Base-by-base conservation (phyloP, 176 grass and related monocot species). In the Panicum miliaceum region DNA sequence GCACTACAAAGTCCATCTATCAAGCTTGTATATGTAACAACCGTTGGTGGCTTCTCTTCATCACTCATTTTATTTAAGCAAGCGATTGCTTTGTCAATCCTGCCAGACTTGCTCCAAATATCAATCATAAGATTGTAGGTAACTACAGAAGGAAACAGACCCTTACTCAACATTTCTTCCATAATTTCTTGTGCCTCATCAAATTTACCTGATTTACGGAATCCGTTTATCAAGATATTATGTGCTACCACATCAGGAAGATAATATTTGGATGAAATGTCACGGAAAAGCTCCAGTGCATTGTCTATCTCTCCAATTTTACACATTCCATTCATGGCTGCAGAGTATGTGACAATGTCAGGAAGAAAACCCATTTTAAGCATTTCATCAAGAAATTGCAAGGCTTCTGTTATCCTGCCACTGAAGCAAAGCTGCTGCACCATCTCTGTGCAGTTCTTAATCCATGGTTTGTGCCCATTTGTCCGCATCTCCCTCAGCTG, bases 61-160 rank as follows among this genome's bases (percentile, higher is more conserved):
- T 78, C 79, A 76, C 68, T 74, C 92, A 98, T 98, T 83, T 85
- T 93, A 71, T 85, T 51, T 71, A 98, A 90, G 62, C 75, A 95
- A 79, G 27, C 64, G 51, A 90, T 73, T 27, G 90, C 91, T 78
- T 91, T 93, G 36, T 91, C 85, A 71, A 92, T 84, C 36, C 58
- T 93, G 51, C 90, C 84, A 45, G 86, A 86, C 76, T 93, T 98
- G 87, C 88, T 92, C 87, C 93, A 93, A 73, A 92, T 90, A 98
- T 95, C 87, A 74, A 98, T 95, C 85, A 98, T 94, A 73, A 95
- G 89, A 79, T 95, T 98, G 78, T 89, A 95, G n/a, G 89, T 98
- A 40, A 98, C 89, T 41, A 91, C 82, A 59, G 95, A 98, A 82
- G 95, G 92, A 84, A 81, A 63, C 27, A 98, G 41, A 46, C 91